Base-by-base conservation (phyloP, 75 land plant species). In the Pinus albicaulis region DNA sequence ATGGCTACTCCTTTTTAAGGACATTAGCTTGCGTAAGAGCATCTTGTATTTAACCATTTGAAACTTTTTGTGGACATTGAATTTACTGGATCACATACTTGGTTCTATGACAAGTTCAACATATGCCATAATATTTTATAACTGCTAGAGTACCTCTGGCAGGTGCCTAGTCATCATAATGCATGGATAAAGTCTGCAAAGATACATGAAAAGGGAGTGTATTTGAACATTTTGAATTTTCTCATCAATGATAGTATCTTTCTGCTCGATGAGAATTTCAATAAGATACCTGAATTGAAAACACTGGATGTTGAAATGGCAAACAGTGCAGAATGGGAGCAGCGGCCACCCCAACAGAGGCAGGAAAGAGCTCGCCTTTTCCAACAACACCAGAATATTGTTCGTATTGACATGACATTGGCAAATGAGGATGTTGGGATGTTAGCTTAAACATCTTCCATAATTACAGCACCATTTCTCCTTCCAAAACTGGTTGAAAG, bases 41-140 rank as follows among this genome's bases (percentile, higher is more conserved):
- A 92, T 84, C 91, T 96, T 68, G 99, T 96, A 56, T 86, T 86
- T 56, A 93, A 93, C 79, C 92, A 93, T 58, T 76, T 96, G 80
- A 92, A 93, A 79, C 88, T 90, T 38, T 96, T 92, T 85, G 95
- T 93, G 57, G 99, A 93, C 77, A 96, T 96, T 76, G 99, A 93
- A 77, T 92, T 96, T 76, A 90, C 97, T 53, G 93, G 99, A 56
- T 90, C 97, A 24, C 94, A 93, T 70, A 96, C 94, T 61, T 95
- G 92, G 99, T 96, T 93, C 78, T 96, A 90, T 82, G 99, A 96
- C 84, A 93, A 93, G 80, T 93, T 96, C 78, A 96, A 90, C 71
- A 96, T 96, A 56, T 88, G 96, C 36, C 99, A 96, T 78, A 93
- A 96, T 72, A 96, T 96, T 72, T 91, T 92, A 20, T 89, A 93